These are phyloP conservation scores for Sicyos edulis DNA, from an alignment of 306 rosid genomes.

Conservation along the genomic window DNA sequence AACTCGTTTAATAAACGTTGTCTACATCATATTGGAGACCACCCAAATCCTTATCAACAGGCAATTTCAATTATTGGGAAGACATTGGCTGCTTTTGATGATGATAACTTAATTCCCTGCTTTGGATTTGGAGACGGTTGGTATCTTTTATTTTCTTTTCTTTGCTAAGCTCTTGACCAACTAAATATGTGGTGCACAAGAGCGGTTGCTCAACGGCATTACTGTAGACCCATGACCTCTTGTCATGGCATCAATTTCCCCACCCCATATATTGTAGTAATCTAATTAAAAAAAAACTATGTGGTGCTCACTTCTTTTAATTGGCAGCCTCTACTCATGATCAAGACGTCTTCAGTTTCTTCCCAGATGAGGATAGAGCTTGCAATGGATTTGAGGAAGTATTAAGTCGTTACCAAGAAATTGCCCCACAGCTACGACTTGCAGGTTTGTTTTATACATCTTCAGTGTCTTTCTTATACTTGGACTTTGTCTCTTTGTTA, in stretches of 20 bases:
- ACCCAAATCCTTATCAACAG: constrained; percentile 77
- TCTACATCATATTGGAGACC: constrained; percentile 75
- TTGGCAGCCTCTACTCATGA: constrained; percentile 85
- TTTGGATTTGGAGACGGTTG: constrained; percentile 98
- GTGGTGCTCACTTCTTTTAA: constrained; percentile 21
- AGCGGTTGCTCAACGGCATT: too few relatives aligned
- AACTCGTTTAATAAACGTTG: constrained; percentile 57
- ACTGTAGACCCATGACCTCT: too few relatives aligned
- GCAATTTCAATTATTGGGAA: constrained; percentile 91
- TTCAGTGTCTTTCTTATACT: background rate
- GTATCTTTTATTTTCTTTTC: constrained; percentile 27
- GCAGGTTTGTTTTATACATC: constrained; percentile 51
- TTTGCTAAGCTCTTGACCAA: background rate
- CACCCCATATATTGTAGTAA: too few relatives aligned
- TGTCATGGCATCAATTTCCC: too few relatives aligned
- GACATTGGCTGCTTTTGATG: constrained; percentile 80
- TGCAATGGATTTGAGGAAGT: constrained; percentile 96
- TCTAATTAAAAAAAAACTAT: too few relatives aligned
- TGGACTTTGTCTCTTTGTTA: background rate
- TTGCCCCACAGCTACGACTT: constrained; percentile 69
- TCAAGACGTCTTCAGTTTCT: constrained; percentile 82
- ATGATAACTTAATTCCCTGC: constrained; percentile 92
- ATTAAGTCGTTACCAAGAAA: constrained; percentile 63
- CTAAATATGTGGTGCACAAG: constrained; percentile 14
- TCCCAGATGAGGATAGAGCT: constrained; percentile 50